Evolutionary conservation across 495 filamentous ascomycete species (phyloP), one percentile per base, ranked within the genome.

Genomic region (Extremus antarcticus): DNA sequence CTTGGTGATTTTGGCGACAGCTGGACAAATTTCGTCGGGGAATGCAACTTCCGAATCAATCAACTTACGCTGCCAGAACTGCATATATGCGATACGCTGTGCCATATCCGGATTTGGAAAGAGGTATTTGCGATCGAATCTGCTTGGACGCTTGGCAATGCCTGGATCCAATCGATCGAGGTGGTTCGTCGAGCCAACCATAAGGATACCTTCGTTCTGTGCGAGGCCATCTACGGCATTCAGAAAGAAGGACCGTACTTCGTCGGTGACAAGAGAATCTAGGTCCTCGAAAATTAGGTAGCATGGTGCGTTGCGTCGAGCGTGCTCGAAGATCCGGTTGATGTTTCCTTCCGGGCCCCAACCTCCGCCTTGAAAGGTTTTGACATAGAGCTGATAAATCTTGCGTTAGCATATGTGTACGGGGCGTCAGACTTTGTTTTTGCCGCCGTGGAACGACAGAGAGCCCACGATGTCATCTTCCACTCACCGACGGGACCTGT

Each of bases 211-310:
- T 47, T 71, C 68, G 51, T 72, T 72, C 48, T 57, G 60, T 19
- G 55, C 39, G 32, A 72, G 63, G 11, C 59, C 68, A 58, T 70
- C 68, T 11, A 70, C 68, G 57, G 68, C 65, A 50, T 70, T 70
- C 32, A 72, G 61, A 56, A 72, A 72, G 65, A 68, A 71, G 19
- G 58, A 64, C 17, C 70, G 67, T 19, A 71, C 69, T 21, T 46
- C 21, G 50, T 68, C 65, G 41, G 62, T 54, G 40, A 72, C 65
- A 41, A 71, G 65, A 50, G 60, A 64, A 50, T 72, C 70, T 11
- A 72, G 62, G 51, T 72, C 70, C 46, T 72, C 70, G 57, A 72
- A 72, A 40, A 72, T 61, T 32, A 72, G 65, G 46, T 66, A 70
- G 61, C 70, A 72, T 17, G 70, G 70, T 10, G 70, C 68, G 15